These are phyloP conservation scores for Colletotrichum aenigma DNA, from an alignment of 2,329 filamentous ascomycete species.

Conservation along the genomic window DNA sequence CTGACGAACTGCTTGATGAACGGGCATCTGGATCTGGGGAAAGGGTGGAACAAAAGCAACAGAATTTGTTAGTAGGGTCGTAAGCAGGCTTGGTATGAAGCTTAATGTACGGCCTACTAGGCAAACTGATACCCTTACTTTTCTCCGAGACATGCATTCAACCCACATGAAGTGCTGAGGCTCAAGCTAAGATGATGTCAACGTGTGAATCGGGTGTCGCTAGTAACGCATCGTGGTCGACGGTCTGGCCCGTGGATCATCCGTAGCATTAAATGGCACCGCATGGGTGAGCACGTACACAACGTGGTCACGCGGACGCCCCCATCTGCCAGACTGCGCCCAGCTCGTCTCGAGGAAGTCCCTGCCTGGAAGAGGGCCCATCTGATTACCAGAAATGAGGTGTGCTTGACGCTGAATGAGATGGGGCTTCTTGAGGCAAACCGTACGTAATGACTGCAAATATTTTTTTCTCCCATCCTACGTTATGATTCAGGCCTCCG, in stretches of 20 bases:
- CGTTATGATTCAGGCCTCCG: not conserved
- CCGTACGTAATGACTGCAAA: not conserved
- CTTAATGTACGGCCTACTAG: not conserved
- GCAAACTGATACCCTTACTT: not conserved
- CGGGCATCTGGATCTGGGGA: not conserved
- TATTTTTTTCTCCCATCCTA: not conserved
- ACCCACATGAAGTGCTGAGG: not conserved
- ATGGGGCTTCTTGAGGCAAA: not conserved
- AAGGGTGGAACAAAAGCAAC: not conserved
- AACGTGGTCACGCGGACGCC: conserved; percentile 2
- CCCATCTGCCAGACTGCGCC: conserved; percentile 9
- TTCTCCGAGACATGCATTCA: not conserved
- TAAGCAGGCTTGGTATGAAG: not conserved
- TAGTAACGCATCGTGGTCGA: not conserved
- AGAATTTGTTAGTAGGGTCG: not conserved
- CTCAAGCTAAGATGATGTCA: conserved; percentile 11
- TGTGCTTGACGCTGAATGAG: not conserved
- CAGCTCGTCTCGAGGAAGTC: not conserved
- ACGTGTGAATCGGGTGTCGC: not conserved
- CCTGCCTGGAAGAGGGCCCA: not conserved
- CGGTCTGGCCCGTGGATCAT: conserved; percentile 16
- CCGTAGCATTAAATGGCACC: conserved; percentile 1
- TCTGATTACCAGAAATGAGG: not conserved
- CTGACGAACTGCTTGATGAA: conserved; percentile 1
- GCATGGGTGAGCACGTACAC: not conserved